A percentile compares a stretch with the other conserved stretches of the same genome.
Conservation (phyloP, 352 stramenopile genomes). For the Phytophthora lateralis region DNA sequence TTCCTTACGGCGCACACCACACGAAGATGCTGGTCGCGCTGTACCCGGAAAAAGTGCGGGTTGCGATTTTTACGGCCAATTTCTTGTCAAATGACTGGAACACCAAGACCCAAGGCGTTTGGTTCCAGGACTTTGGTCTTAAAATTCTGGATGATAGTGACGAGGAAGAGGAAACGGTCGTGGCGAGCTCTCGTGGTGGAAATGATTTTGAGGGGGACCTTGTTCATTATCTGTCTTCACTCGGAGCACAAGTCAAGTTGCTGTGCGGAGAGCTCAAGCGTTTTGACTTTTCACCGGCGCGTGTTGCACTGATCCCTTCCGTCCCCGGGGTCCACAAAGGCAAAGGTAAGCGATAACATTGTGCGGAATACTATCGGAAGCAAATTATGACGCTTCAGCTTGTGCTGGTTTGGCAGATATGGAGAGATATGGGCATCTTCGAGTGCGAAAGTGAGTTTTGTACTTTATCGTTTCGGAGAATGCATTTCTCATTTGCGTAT, state of each 20-base stretch:
- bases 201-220: slow-evolving; percentile 72
- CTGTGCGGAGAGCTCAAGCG: slow-evolving; percentile 58
- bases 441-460: slow-evolving; percentile 59
- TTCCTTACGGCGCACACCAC: slow-evolving; percentile 87
- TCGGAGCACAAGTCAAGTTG: slow-evolving; percentile 44
- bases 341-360: slow-evolving; percentile 43
- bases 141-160: slow-evolving; percentile 49
- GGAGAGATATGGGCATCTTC: slow-evolving; percentile 82
- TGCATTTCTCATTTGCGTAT: neutral
- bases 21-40: slow-evolving; percentile 87
- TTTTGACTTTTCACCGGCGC: slow-evolving; percentile 71
- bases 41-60: slow-evolving; percentile 64
- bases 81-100: slow-evolving; percentile 83
- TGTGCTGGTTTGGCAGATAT: slow-evolving; percentile 51
- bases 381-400: neutral
- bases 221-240: slow-evolving; percentile 58
- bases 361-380: neutral
- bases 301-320: slow-evolving; percentile 65
- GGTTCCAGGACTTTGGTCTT: slow-evolving; percentile 82
- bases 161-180: slow-evolving; percentile 23
- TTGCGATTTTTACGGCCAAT: slow-evolving; percentile 88
- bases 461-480: neutral
- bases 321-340: slow-evolving; percentile 75
- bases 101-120: slow-evolving; percentile 86
- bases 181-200: neutral